phyloP scores from a whole-genome alignment of 371 early-diverging fungal genomes.

The Mucor indicus region DNA sequence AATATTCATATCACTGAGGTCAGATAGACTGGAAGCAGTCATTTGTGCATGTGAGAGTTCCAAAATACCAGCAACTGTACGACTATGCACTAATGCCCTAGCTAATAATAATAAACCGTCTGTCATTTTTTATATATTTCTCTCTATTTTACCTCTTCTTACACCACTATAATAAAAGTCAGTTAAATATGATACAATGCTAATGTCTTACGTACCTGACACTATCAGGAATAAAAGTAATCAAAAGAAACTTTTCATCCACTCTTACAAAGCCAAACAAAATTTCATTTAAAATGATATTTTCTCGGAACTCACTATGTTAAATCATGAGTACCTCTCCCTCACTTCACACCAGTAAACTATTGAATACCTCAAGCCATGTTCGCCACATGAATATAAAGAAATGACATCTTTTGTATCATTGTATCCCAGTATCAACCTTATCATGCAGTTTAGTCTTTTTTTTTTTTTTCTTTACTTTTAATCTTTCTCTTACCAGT shows the following conservation, averaged over 20 bases:
- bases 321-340: neutral
- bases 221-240: slow-evolving; percentile 68
- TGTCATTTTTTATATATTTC: no score
- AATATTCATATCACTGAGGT: slow-evolving; percentile 38
- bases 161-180: slow-evolving; percentile 50
- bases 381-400: slow-evolving; percentile 56
- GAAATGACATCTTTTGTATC: slow-evolving; percentile 69
- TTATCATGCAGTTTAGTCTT: no score
- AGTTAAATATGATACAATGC: neutral
- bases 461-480: no score
- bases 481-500: slow-evolving; percentile 47
- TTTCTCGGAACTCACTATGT: slow-evolving; percentile 53
- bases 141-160: slow-evolving; percentile 63
- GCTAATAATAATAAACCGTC: slow-evolving; percentile 28
- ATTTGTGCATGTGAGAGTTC: slow-evolving; percentile 53
- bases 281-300: slow-evolving; percentile 63
- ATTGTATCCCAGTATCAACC: slow-evolving; percentile 70
- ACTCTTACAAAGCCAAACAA: slow-evolving; percentile 63
- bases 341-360: neutral
- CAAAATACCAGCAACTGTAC: slow-evolving; percentile 58
- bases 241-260: slow-evolving; percentile 57
- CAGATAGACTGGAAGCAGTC: slow-evolving; percentile 43
- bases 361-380: slow-evolving; percentile 46
- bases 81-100: slow-evolving; percentile 69
- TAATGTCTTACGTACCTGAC: no score